Conservation (phyloP, 169 alveolate species). For the Cryptosporidium sp. region DNA sequence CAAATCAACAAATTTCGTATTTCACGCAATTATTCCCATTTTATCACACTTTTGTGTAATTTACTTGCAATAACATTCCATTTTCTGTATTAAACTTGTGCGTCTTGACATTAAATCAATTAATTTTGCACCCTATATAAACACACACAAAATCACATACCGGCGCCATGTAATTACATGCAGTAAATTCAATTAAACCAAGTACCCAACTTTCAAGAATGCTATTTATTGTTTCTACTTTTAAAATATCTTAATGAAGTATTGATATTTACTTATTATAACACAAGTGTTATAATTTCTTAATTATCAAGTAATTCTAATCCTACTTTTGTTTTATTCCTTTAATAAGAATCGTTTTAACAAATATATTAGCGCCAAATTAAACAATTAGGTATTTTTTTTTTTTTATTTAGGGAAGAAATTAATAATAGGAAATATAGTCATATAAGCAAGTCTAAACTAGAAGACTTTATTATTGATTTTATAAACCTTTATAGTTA, state of each 20-base stretch:
- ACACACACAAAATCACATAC: not conserved
- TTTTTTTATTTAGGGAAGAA: not conserved
- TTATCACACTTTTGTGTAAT: constrained; percentile 6
- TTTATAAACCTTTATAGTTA: no score
- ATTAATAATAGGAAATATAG: not conserved
- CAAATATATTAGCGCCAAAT: not conserved
- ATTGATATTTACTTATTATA: no score
- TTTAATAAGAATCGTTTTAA: no score
- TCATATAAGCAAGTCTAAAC: not conserved
- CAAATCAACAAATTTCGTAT: not conserved
- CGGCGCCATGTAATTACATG: not conserved
- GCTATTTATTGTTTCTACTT: not conserved
- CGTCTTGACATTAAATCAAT: constrained; percentile 1
- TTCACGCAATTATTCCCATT: not conserved
- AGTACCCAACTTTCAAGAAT: not conserved
- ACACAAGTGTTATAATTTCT: no score
- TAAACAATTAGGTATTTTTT: not conserved
- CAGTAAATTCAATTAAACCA: not conserved
- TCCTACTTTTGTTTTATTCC: no score
- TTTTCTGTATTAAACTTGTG: not conserved
- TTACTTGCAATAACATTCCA: not conserved
- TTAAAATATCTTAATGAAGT: no score
- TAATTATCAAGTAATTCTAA: not conserved
- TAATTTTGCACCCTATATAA: not conserved
- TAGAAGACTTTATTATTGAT: not conserved